These are phyloP conservation scores for Sclerotinia borealis DNA, from an alignment of 2,329 filamentous ascomycete genomes.

Conservation along the genomic window DNA sequence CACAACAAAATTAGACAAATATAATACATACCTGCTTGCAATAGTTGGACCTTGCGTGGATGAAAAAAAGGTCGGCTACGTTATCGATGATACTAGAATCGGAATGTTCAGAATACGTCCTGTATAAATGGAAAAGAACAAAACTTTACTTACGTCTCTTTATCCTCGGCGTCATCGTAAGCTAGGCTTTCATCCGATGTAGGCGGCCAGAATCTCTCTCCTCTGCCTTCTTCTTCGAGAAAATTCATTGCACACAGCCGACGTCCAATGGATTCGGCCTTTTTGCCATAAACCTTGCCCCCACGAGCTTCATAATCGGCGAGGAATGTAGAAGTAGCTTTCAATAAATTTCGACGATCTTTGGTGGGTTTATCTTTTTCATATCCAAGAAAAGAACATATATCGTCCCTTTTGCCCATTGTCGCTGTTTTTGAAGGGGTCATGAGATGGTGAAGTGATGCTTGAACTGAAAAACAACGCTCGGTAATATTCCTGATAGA, in stretches of 20 bases:
- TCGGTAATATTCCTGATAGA: neutral
- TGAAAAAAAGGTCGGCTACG: conserved; percentile 8
- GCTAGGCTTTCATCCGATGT: conserved; percentile 2
- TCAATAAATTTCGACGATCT: conserved; percentile 9
- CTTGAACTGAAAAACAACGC: neutral
- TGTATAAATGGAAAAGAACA: neutral
- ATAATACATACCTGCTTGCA: conserved; percentile 1
- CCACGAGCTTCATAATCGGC: conserved; percentile 10
- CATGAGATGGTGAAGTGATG: neutral
- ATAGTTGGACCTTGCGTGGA: conserved; percentile 9
- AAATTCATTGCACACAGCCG: conserved; percentile 13
- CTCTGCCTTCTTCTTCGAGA: conserved; percentile 12
- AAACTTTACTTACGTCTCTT: conserved; percentile 4
- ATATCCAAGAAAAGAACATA: conserved; percentile 14
- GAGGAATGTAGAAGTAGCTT: conserved; percentile 3
- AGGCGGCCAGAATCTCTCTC: conserved; percentile 9
- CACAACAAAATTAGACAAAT: neutral
- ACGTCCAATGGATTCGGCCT: conserved; percentile 1
- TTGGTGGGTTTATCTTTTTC: conserved; percentile 9
- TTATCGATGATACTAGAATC: conserved; percentile 4
- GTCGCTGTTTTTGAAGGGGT: neutral
- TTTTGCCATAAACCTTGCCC: conserved; percentile 4
- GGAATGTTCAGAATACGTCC: neutral
- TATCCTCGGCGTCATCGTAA: conserved; percentile 1
- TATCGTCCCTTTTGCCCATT: conserved; percentile 8